A percentile compares a stretch with the other conserved stretches of the same genome.
Evolutionary conservation across 2,329 filamentous ascomycete species (phyloP).

Genomic region (Ceratocystis albifundus): DNA sequence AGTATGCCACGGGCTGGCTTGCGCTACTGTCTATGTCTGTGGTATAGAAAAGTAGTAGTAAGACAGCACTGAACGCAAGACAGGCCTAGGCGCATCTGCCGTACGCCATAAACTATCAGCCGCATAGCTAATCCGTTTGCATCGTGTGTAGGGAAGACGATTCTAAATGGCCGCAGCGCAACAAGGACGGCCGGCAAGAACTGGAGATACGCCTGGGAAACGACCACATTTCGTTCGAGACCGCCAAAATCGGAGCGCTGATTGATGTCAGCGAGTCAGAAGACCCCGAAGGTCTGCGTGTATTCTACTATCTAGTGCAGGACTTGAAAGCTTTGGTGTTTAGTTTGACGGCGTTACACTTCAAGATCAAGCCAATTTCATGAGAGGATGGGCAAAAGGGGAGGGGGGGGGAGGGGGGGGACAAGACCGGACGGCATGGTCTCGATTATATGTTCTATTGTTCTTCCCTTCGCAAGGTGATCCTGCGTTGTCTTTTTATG

Average conservation of each 20-base stretch:
- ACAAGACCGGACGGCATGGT: background rate
- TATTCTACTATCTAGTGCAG: conserved; percentile 98
- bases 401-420: background rate
- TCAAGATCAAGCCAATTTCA: conserved; percentile 79
- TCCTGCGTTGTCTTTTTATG: too few relatives aligned
- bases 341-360: conserved; percentile 89
- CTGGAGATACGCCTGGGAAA: conserved; percentile 86
- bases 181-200: conserved; percentile 95
- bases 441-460: too few relatives aligned
- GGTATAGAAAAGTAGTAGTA: too few relatives aligned
- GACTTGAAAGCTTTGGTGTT: conserved; percentile 95
- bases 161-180: conserved; percentile 97
- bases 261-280: conserved; percentile 94
- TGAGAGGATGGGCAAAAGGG: background rate
- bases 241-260: conserved; percentile 92
- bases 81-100: background rate
- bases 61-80: too few relatives aligned
- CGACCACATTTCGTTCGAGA: conserved; percentile 98
- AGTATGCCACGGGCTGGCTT: background rate
- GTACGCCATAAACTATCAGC: background rate
- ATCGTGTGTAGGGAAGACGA: conserved; percentile 71
- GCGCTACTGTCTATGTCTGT: background rate
- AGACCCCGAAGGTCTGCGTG: conserved; percentile 87
- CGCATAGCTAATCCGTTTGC: background rate
- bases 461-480: too few relatives aligned